phyloP scores from a whole-genome alignment of 2,329 filamentous ascomycete species.

The Xylogone sp. region DNA sequence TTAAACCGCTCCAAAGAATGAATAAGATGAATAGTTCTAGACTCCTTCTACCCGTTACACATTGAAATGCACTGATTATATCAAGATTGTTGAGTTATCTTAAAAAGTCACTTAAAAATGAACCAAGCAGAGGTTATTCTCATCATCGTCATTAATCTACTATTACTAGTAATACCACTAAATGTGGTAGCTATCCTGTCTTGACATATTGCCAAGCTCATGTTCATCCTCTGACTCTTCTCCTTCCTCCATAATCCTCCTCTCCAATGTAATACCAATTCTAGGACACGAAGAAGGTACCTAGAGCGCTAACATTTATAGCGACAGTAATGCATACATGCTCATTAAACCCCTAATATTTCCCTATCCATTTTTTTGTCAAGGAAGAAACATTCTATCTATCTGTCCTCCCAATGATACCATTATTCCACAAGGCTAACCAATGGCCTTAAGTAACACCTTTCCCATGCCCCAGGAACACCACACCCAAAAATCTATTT shows the following conservation, averaged over 20 bases:
- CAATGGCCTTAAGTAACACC: background rate
- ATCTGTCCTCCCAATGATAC: background rate
- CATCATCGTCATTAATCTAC: background rate
- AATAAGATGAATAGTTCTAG: too few relatives aligned
- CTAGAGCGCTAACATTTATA: background rate
- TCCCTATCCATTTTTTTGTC: background rate
- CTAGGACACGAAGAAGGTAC: too few relatives aligned
- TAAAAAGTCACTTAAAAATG: too few relatives aligned
- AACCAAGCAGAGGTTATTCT: background rate
- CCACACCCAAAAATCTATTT: slow-evolving; percentile 13
- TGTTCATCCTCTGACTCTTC: background rate
- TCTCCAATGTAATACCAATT: background rate
- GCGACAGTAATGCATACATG: background rate
- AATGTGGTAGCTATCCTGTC: background rate
- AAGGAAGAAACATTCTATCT: background rate
- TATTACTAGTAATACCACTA: background rate
- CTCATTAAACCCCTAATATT: background rate
- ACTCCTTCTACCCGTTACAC: too few relatives aligned
- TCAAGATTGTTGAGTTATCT: too few relatives aligned
- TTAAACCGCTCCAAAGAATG: too few relatives aligned
- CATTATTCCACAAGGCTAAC: background rate
- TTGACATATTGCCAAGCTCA: background rate
- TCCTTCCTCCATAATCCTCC: background rate
- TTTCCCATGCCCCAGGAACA: background rate
- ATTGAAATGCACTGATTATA: too few relatives aligned